These are phyloP conservation scores for Margaritispora aquatica DNA, from an alignment of 495 filamentous ascomycete species.

Conservation along the genomic window DNA sequence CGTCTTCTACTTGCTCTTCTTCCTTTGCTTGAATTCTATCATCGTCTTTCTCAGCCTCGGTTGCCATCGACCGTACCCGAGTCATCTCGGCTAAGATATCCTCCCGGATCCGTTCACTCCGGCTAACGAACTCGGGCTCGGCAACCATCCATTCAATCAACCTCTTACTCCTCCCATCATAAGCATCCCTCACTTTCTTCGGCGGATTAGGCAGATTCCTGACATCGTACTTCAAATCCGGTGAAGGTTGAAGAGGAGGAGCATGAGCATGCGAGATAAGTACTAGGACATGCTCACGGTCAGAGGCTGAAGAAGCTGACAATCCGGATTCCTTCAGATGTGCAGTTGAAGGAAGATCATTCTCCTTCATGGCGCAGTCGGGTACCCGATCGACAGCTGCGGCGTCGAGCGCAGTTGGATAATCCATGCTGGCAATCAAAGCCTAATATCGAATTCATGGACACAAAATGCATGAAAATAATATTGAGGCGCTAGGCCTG, in stretches of 20 bases:
- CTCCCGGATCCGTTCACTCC: slow-evolving; percentile 4
- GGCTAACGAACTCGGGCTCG: slow-evolving; percentile 5
- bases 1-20: neutral
- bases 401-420: neutral
- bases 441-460: no score
- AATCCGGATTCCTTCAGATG: neutral
- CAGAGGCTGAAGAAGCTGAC: neutral
- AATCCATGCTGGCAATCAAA: no score
- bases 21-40: neutral
- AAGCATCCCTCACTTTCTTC: slow-evolving; percentile 13
- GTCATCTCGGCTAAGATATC: slow-evolving; percentile 5
- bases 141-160: slow-evolving; percentile 12
- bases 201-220: slow-evolving; percentile 16
- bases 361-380: neutral
- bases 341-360: neutral
- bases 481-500: no score
- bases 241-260: slow-evolving; percentile 8
- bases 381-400: neutral
- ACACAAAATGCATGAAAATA: no score
- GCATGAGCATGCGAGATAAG: slow-evolving; percentile 11
- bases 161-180: slow-evolving; percentile 13
- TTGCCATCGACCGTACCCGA: neutral
- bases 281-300: neutral
- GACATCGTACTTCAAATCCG: slow-evolving; percentile 15
- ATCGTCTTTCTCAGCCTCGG: neutral